These are phyloP conservation scores for Tetracentron sinense DNA, from an alignment of 164 flowering plant species.

Conservation along the genomic window DNA sequence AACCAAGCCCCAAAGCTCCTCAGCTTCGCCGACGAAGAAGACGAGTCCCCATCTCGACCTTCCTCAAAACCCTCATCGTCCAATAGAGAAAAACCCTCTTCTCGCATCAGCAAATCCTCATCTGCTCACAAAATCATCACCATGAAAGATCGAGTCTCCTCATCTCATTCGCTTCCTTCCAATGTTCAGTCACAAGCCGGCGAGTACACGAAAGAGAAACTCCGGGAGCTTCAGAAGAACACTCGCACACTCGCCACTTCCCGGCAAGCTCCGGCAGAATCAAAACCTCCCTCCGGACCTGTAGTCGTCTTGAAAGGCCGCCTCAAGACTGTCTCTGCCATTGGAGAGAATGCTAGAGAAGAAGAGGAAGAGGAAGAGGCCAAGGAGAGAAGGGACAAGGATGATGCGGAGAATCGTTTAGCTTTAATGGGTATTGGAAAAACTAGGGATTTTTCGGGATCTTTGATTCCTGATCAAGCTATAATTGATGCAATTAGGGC, in stretches of 20 bases:
- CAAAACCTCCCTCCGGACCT: slow-evolving; percentile 50
- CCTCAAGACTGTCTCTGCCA: slow-evolving; percentile 41
- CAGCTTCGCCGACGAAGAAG: slow-evolving; percentile 90
- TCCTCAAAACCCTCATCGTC: slow-evolving; percentile 24
- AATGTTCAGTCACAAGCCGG: slow-evolving; percentile 90
- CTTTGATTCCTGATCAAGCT: slow-evolving; percentile 59
- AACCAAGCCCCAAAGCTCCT: slow-evolving; percentile 50
- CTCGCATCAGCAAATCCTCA: slow-evolving; percentile 33
- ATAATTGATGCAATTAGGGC: slow-evolving; percentile 70
- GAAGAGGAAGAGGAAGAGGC: slow-evolving; percentile 15
- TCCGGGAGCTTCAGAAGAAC: slow-evolving; percentile 87
- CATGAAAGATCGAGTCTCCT: slow-evolving; percentile 41
- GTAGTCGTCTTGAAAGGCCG: slow-evolving; percentile 68
- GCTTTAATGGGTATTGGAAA: slow-evolving; percentile 41
- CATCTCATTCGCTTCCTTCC: slow-evolving; percentile 38
- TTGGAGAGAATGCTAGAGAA: slow-evolving; percentile 1
- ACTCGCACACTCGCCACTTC: slow-evolving; percentile 61
- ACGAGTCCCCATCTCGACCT: slow-evolving; percentile 27
- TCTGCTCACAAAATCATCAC: slow-evolving; percentile 52
- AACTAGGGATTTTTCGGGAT: slow-evolving; percentile 20
- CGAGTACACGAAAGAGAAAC: slow-evolving; percentile 74
- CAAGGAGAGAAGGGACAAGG: slow-evolving; percentile 16
- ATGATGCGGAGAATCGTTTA: slow-evolving; percentile 33
- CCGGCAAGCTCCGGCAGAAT: slow-evolving; percentile 21
- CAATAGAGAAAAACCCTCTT: slow-evolving; percentile 10